phyloP scores from a whole-genome alignment of 441 rosid species.

The Kokia cookei region DNA sequence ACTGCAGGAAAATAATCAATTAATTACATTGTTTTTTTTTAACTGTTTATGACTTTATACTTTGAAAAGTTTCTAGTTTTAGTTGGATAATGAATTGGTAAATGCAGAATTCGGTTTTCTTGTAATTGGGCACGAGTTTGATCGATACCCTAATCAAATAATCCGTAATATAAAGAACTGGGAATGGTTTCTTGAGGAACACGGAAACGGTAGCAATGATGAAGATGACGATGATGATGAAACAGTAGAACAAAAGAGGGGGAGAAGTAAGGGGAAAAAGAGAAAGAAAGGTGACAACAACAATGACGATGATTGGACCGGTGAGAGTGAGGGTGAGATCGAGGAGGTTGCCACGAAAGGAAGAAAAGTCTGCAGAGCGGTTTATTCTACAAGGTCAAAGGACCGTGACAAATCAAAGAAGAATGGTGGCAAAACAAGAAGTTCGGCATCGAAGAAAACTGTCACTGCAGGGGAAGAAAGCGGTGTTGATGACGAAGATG shows the following conservation, averaged over 20 bases:
- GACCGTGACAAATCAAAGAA: constrained; percentile 13
- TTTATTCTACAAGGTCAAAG: constrained; percentile 56
- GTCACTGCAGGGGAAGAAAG: neutral
- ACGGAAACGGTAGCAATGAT: constrained; percentile 7
- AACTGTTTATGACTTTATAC: neutral
- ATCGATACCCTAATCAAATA: constrained; percentile 45
- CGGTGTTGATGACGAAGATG: constrained; percentile 43
- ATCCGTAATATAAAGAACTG: constrained; percentile 37
- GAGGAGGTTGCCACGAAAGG: constrained; percentile 19
- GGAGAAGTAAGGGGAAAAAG: constrained; percentile 30
- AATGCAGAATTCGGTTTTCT: constrained; percentile 80
- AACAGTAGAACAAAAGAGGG: constrained; percentile 13
- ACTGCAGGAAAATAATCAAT: neutral
- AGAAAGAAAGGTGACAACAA: constrained; percentile 31
- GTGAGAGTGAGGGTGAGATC: constrained; percentile 49
- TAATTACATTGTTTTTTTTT: neutral
- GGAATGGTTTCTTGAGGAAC: constrained; percentile 79
- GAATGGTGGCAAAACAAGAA: constrained; percentile 10
- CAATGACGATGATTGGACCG: constrained; percentile 54
- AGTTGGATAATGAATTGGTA: neutral
- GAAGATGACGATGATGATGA: constrained; percentile 34
- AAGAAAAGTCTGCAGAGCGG: constrained; percentile 22
- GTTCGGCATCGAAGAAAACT: constrained; percentile 9
- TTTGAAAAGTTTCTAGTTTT: neutral
- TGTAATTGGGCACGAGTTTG: constrained; percentile 68